phyloP scores from a whole-genome alignment of 177 flowering plant species.

The Vitis hybrid region DNA sequence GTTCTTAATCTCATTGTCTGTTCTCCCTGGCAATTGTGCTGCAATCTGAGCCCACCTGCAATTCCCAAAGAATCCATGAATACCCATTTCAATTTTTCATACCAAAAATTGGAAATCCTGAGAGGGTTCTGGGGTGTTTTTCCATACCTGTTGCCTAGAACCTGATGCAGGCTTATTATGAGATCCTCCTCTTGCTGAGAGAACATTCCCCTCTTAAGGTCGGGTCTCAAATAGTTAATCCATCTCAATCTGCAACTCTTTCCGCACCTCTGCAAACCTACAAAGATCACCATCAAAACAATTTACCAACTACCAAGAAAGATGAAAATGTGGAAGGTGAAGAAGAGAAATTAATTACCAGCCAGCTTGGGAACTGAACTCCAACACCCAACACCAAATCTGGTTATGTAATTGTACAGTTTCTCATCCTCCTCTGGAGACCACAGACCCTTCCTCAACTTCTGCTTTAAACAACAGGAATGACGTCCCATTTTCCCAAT shows the following conservation, averaged over 20 bases:
- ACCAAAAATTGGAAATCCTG: no score
- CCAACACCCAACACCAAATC: constrained; percentile 92
- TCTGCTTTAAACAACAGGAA: constrained; percentile 66
- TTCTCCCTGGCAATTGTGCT: constrained; percentile 85
- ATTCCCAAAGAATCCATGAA: constrained; percentile 4
- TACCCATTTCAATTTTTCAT: constrained; percentile 2
- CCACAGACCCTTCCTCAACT: constrained; percentile 88
- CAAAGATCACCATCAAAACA: constrained; percentile 1
- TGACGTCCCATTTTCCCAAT: constrained; percentile 61
- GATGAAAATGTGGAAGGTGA: background rate
- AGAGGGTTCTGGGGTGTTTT: background rate
- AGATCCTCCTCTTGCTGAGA: constrained; percentile 87
- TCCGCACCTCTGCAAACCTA: constrained; percentile 95
- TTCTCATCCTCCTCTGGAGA: constrained; percentile 98
- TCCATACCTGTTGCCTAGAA: constrained; percentile 80
- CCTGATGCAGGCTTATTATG: constrained; percentile 71
- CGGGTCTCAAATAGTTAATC: constrained; percentile 96
- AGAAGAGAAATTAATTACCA: constrained; percentile 35
- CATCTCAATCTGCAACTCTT: constrained; percentile 96
- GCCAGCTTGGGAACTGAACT: constrained; percentile 92
- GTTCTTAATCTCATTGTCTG: constrained; percentile 92
- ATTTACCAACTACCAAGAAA: background rate
- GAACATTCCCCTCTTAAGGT: constrained; percentile 92
- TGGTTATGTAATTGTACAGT: constrained; percentile 68
- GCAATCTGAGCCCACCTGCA: constrained; percentile 96